A percentile compares a stretch with the other conserved stretches of the same genome.
Conservation (phyloP, 176 grass and related monocot genomes). For the Pontederia paniculata region DNA sequence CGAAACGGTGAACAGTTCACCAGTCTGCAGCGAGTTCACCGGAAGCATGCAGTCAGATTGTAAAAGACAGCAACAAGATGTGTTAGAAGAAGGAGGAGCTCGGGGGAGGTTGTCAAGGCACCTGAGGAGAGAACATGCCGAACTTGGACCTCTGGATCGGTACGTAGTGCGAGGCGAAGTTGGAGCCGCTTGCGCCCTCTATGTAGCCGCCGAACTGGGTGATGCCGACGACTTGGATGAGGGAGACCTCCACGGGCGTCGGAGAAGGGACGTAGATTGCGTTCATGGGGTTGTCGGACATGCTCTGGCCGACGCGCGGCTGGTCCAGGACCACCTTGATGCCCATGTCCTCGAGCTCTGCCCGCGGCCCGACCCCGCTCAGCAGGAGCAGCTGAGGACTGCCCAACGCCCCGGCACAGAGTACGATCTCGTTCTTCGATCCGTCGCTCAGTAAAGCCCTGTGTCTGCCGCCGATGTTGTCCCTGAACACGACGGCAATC, state of each 20-base stretch:
- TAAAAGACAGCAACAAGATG: no score
- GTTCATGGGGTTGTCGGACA: slow-evolving; percentile 94
- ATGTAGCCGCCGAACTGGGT: slow-evolving; percentile 65
- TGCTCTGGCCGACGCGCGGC: slow-evolving; percentile 58
- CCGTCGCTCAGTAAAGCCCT: slow-evolving; percentile 34
- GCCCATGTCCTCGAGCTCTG: slow-evolving; percentile 47
- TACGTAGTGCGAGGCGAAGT: slow-evolving; percentile 60
- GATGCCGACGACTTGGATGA: slow-evolving; percentile 81
- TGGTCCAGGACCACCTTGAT: slow-evolving; percentile 53
- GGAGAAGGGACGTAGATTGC: slow-evolving; percentile 77
- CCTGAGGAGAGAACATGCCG: slow-evolving; percentile 81
- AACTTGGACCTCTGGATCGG: slow-evolving; percentile 37
- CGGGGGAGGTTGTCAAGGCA: slow-evolving; percentile 14
- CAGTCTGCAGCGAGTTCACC: slow-evolving; percentile 7
- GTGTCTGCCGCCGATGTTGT: slow-evolving; percentile 52
- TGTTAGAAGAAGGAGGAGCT: not conserved
- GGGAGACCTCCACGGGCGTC: slow-evolving; percentile 53
- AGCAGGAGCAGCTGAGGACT: slow-evolving; percentile 66
- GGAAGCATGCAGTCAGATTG: slow-evolving; percentile 5
- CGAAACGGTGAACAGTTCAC: slow-evolving; percentile 61
- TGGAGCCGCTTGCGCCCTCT: slow-evolving; percentile 76
- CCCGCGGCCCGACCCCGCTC: slow-evolving; percentile 65
- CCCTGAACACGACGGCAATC: slow-evolving; percentile 47
- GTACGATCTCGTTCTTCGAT: slow-evolving; percentile 40
- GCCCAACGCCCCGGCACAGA: slow-evolving; percentile 56